Evolutionary conservation across 441 rosid genomes (phyloP).

Genomic region (Eutrema salsugineum): DNA sequence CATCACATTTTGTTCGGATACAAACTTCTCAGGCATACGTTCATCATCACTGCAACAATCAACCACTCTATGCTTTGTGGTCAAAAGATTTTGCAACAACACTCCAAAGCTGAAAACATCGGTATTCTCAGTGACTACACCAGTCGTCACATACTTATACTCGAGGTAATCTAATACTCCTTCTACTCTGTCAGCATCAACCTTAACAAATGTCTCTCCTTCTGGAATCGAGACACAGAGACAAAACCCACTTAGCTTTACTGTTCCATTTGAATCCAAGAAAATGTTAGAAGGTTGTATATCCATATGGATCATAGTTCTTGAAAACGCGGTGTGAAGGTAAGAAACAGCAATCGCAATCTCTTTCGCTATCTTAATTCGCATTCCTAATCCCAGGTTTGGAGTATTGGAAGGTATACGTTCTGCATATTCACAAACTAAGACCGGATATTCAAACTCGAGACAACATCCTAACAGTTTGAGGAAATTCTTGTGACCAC

Average conservation of each 20-base stretch:
- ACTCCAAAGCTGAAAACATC: constrained; percentile 28
- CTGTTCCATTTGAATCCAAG: constrained; percentile 17
- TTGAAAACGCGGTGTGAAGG: constrained; percentile 24
- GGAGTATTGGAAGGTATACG: constrained; percentile 9
- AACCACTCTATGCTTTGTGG: not conserved
- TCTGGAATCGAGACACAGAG: constrained; percentile 20
- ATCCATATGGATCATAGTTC: constrained; percentile 23
- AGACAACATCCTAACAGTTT: constrained; percentile 25
- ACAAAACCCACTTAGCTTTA: constrained; percentile 24
- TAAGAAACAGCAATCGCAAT: constrained; percentile 22
- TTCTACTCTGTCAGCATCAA: constrained; percentile 28
- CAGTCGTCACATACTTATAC: constrained; percentile 4
- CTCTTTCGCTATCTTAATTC: constrained; percentile 14
- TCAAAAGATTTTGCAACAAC: constrained; percentile 24
- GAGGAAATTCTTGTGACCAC: constrained; percentile 26
- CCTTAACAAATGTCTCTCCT: constrained; percentile 28
- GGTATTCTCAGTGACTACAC: constrained; percentile 11
- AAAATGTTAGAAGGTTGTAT: constrained; percentile 20
- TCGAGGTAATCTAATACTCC: constrained; percentile 18
- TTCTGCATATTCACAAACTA: constrained; percentile 29
- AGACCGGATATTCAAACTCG: constrained; percentile 24
- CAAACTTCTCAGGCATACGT: constrained; percentile 7
- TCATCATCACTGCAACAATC: constrained; percentile 19
- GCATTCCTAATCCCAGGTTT: not conserved
- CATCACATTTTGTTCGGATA: not conserved